Conservation (phyloP, 345 rosid genomes). For the Lumnitzera littorea region DNA sequence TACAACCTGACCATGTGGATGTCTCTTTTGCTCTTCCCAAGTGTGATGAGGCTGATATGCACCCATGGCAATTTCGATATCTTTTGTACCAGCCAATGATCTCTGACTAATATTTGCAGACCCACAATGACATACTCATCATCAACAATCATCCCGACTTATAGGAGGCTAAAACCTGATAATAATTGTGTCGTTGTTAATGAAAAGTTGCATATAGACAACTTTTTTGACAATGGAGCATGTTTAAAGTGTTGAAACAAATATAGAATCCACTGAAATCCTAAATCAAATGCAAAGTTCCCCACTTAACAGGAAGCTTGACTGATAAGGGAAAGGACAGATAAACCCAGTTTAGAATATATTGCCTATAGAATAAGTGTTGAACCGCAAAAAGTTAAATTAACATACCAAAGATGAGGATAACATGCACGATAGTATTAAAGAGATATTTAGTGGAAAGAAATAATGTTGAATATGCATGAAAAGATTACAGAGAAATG, state of each 20-base stretch:
- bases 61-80: conserved; percentile 94
- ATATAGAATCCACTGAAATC: not conserved
- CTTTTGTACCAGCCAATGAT: conserved; percentile 94
- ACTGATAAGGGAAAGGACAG: no score
- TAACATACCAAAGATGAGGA: no score
- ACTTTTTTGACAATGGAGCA: not conserved
- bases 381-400: no score
- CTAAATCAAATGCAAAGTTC: no score
- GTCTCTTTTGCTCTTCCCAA: conserved; percentile 44
- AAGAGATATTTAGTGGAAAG: no score
- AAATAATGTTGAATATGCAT: no score
- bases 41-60: conserved; percentile 86
- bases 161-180: conserved; percentile 43
- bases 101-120: conserved; percentile 97
- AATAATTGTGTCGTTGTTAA: not conserved
- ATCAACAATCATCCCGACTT: conserved; percentile 81
- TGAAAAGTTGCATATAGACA: not conserved
- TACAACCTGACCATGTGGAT: conserved; percentile 82
- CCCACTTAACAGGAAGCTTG: no score
- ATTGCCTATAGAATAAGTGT: conserved; percentile 15
- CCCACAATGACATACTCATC: conserved; percentile 83
- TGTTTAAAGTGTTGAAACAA: not conserved
- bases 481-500: no score
- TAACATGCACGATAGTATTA: no score
- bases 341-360: no score